These are phyloP conservation scores for Cornus suecica DNA, from an alignment of 148 eudicot genomes.

Conservation along the genomic window DNA sequence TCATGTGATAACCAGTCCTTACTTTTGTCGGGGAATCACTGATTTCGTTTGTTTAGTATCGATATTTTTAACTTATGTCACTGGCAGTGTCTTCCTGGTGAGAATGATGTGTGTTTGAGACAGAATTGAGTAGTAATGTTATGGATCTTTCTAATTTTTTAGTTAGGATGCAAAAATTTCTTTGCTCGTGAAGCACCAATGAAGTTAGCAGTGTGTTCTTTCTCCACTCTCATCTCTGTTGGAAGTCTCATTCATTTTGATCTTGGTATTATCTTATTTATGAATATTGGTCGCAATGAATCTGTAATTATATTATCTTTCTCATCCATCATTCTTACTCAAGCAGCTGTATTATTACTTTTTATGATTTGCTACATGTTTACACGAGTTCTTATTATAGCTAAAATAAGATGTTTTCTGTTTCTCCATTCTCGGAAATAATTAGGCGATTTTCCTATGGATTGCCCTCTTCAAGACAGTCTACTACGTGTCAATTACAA, in stretches of 20 bases:
- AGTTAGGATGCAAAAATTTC: too few species aligned
- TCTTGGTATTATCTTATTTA: background rate
- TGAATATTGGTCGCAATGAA: background rate
- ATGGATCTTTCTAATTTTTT: too few species aligned
- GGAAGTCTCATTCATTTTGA: background rate
- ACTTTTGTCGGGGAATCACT: too few species aligned
- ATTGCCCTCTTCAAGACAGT: conserved; percentile 99
- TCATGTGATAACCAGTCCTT: background rate
- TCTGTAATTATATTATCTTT: background rate
- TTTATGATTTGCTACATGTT: background rate
- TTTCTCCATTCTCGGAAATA: conserved; percentile 15
- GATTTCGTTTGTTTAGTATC: too few species aligned
- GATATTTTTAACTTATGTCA: too few species aligned
- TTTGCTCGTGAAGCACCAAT: too few species aligned
- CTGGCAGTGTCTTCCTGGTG: too few species aligned
- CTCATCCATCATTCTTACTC: background rate
- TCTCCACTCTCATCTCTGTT: background rate
- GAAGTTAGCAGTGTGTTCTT: background rate
- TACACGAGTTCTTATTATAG: background rate
- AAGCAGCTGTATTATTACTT: background rate
- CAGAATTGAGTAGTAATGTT: too few species aligned
- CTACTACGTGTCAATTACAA: conserved; percentile 78
- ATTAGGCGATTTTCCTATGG: conserved; percentile 99
- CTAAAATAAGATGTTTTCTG: conserved; percentile 5
- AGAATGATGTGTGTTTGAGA: too few species aligned